Percentiles rank a stretch among this genome's conserved stretches.
These are phyloP conservation scores for Monosporascus sp. DNA, from an alignment of 2,329 filamentous ascomycete genomes.

Conservation along the genomic window DNA sequence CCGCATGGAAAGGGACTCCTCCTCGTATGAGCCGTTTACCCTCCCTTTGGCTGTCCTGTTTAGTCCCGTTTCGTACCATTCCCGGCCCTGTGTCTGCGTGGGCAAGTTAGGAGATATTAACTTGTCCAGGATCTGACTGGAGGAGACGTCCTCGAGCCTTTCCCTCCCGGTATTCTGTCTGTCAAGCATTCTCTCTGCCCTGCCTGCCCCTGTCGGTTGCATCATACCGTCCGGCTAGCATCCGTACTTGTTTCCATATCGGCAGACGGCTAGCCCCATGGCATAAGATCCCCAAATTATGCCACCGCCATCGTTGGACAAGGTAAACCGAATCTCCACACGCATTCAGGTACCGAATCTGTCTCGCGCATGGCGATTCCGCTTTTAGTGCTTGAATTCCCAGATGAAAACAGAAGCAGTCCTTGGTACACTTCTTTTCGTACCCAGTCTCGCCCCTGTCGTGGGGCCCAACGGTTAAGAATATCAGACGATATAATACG, in stretches of 20 bases:
- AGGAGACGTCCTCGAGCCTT: slow-evolving; percentile 31
- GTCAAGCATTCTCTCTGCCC: slow-evolving; percentile 22
- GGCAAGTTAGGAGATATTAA: slow-evolving; percentile 16
- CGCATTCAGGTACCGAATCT: slow-evolving; percentile 39
- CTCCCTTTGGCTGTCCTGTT: slow-evolving; percentile 32
- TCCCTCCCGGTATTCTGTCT: slow-evolving; percentile 26
- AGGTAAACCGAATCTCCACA: slow-evolving; percentile 37
- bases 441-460: slow-evolving; percentile 28
- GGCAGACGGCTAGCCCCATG: slow-evolving; percentile 39
- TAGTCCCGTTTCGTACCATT: slow-evolving; percentile 35
- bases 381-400: slow-evolving; percentile 41
- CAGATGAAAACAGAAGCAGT: slow-evolving; percentile 34
- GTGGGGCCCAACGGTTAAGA: slow-evolving; percentile 29
- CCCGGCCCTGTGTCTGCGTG: slow-evolving; percentile 28
- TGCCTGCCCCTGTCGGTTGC: slow-evolving; percentile 33
- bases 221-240: slow-evolving; percentile 35
- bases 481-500: slow-evolving; percentile 45
- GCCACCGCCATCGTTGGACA: slow-evolving; percentile 44
- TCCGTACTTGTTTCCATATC: slow-evolving; percentile 45
- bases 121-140: slow-evolving; percentile 19
- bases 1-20: slow-evolving; percentile 41
- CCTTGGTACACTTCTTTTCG: slow-evolving; percentile 34
- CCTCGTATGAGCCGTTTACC: slow-evolving; percentile 29
- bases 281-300: slow-evolving; percentile 58
- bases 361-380: slow-evolving; percentile 44